Conservation (phyloP, 768 basidiomycete species). For the Cubamyces lactineus region DNA sequence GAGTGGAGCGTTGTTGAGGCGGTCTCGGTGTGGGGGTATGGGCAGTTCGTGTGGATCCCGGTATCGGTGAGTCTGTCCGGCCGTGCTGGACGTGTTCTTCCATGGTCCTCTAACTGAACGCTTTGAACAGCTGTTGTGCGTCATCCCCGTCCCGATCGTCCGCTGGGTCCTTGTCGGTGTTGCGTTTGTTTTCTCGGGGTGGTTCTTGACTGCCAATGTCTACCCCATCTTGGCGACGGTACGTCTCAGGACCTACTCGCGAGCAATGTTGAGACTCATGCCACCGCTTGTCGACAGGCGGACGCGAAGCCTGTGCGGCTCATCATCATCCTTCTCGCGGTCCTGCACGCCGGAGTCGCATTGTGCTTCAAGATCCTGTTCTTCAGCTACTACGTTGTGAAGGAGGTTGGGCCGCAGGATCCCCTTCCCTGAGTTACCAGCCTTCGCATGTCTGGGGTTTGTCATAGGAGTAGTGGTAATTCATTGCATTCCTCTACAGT, state of each 20-base stretch:
- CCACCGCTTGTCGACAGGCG: slow-evolving; percentile 50
- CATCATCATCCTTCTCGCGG: slow-evolving; percentile 73
- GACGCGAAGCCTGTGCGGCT: slow-evolving; percentile 87
- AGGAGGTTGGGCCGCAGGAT: slow-evolving; percentile 42
- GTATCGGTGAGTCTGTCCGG: slow-evolving; percentile 60
- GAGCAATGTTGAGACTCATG: background rate
- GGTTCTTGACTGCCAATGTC: slow-evolving; percentile 81
- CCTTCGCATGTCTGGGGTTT: background rate
- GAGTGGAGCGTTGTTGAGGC: slow-evolving; percentile 91
- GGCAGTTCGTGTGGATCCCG: slow-evolving; percentile 86
- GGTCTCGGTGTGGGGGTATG: slow-evolving; percentile 79
- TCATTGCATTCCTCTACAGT: background rate
- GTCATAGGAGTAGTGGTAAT: background rate
- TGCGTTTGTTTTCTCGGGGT: slow-evolving; percentile 82
- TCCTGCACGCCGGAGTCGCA: slow-evolving; percentile 78
- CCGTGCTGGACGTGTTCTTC: background rate
- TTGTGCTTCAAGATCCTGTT: slow-evolving; percentile 84
- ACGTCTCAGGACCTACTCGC: slow-evolving; percentile 35
- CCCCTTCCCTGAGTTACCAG: slow-evolving; percentile 24
- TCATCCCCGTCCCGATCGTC: slow-evolving; percentile 80
- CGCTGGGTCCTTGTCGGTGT: slow-evolving; percentile 79
- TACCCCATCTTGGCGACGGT: slow-evolving; percentile 90
- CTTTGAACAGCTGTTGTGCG: slow-evolving; percentile 67
- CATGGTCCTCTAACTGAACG: background rate
- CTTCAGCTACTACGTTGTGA: slow-evolving; percentile 59